Evolutionary conservation across 257 asterid species (phyloP).

Genomic region (Gentiana macrophylla): DNA sequence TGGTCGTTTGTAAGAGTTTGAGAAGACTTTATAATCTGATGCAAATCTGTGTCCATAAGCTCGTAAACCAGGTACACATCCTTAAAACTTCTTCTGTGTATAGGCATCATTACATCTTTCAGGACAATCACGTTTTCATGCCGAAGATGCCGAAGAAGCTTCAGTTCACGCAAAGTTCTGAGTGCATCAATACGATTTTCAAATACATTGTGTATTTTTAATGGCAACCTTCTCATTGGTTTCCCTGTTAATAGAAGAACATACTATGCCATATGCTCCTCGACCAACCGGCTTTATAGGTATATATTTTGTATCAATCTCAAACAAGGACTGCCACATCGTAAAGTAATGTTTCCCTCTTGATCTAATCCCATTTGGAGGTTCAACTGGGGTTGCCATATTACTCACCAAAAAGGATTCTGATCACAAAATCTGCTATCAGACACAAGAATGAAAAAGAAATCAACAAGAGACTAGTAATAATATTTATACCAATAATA

Average conservation of each 20-base stretch:
- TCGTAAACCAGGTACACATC: constrained; percentile 22
- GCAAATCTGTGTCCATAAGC: constrained; percentile 23
- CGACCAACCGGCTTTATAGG: constrained; percentile 23
- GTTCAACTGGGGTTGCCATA: constrained; percentile 24
- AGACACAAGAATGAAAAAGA: too few relatives aligned
- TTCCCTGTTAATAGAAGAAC: constrained; percentile 17
- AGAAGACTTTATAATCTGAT: constrained; percentile 20
- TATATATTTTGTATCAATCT: constrained; percentile 20
- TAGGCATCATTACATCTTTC: constrained; percentile 23
- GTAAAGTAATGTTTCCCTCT: constrained; percentile 19
- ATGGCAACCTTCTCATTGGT: constrained; percentile 21
- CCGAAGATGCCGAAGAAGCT: constrained; percentile 20
- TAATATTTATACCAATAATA: too few relatives aligned
- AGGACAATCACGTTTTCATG: constrained; percentile 20
- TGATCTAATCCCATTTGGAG: constrained; percentile 18
- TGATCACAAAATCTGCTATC: not conserved
- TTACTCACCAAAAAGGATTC: constrained; percentile 2
- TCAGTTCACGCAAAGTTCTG: constrained; percentile 20
- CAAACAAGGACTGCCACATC: constrained; percentile 23
- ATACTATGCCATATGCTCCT: constrained; percentile 21
- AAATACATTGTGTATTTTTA: constrained; percentile 18
- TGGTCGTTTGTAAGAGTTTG: constrained; percentile 20
- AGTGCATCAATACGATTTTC: constrained; percentile 21
- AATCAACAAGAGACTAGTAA: too few relatives aligned
- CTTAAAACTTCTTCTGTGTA: constrained; percentile 18